Evolutionary conservation across 1,284 basidiomycete genomes (phyloP), one percentile per base, ranked within the genome.

Genomic region (Ceratobasidium sp.): DNA sequence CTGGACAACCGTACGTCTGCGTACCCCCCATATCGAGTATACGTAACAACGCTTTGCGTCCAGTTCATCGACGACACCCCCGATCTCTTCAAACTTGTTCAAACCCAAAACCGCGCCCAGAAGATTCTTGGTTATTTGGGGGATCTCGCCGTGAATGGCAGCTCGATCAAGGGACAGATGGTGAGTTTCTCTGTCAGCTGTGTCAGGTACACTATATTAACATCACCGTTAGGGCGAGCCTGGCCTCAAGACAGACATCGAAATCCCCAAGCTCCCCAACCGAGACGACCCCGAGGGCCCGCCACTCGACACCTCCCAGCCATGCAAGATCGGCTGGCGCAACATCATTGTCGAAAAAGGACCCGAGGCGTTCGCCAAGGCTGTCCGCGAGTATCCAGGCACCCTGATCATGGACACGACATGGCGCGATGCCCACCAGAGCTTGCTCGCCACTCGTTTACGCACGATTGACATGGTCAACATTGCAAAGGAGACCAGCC

Each of bases 391-490:
- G 76, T 99, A 99, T 83, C 94, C 94, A 71, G 97, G 97, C 75
- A 92, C 90, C 53, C 87, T 95, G 75, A 95, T 96, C 82, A 96
- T 96, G 94, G 95, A 98, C 84, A 99, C 96, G 62, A 99, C 96
- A 9, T 99, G 97, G 96, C 92, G 97, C 82, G 97, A 99, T 81
- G 97, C 97, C 58, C 97, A 99, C 82, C 97, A 99, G 82, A 97
- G 95, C 62, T 86, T 99, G 61, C 88, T 99, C 74, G 97, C 97
- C 59, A 99, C 97, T 40, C 92, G 97, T 77, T 86, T 99, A 76
- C 90, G 97, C 77, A 99, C 97, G 23, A 89, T 94, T 77, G 97
- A 99, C 80, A 98, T 99, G 89, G 92, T 91, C 78, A 98, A 98
- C 84, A 98, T 99, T 77, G 97, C 97, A 74, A 98, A 95, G 82